phyloP scores from a whole-genome alignment of 441 rosid genomes.

The Aquilaria agallochum region DNA sequence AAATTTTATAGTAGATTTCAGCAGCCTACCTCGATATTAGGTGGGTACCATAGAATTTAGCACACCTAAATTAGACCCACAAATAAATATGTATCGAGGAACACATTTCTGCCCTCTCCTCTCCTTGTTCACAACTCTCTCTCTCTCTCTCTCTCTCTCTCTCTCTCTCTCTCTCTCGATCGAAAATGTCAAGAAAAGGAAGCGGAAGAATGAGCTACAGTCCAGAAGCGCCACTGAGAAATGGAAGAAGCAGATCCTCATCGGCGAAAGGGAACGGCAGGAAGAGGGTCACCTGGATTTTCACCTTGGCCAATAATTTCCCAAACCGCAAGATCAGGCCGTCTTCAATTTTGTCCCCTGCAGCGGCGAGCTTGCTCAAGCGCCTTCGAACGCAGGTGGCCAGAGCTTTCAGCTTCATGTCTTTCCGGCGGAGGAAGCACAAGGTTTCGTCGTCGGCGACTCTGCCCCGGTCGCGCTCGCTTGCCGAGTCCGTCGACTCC shows the following conservation, averaged over 20 bases:
- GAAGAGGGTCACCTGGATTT: too few species aligned
- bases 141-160: background rate
- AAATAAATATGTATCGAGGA: conserved; percentile 27
- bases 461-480: conserved; percentile 71
- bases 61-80: too few species aligned
- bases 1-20: too few species aligned
- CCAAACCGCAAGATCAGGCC: conserved; percentile 27
- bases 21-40: too few species aligned
- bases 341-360: conserved; percentile 39
- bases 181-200: conserved; percentile 39
- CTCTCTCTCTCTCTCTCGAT: conserved; percentile 3
- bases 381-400: conserved; percentile 57
- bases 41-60: too few species aligned
- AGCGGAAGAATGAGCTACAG: conserved; percentile 60
- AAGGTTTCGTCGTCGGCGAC: conserved; percentile 41
- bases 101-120: conserved; percentile 9
- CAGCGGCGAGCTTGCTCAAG: conserved; percentile 43
- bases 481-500: conserved; percentile 62
- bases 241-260: too few species aligned
- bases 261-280: too few species aligned
- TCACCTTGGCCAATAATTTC: conserved; percentile 26
- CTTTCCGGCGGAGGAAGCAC: conserved; percentile 33
- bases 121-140: background rate
- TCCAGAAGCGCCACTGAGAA: conserved; percentile 37
- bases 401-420: conserved; percentile 47